phyloP scores from a whole-genome alignment of 2,329 filamentous ascomycete genomes.

The Aschersonia sp. region DNA sequence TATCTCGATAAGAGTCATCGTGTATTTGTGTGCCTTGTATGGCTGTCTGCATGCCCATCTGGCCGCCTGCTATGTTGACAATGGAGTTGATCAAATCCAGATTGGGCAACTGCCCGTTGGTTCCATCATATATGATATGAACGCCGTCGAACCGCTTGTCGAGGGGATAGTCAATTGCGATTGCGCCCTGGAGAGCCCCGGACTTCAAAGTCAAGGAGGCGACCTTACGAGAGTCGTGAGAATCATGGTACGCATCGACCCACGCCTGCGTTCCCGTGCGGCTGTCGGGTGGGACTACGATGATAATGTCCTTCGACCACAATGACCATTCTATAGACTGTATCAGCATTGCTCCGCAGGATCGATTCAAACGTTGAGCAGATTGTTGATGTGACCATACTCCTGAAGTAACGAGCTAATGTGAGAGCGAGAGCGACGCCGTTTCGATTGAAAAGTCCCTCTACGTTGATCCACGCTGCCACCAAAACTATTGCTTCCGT shows the following conservation, averaged over 20 bases:
- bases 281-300: constrained; percentile 79
- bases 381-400: constrained; percentile 22
- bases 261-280: constrained; percentile 85
- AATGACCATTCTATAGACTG: constrained; percentile 61
- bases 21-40: constrained; percentile 86
- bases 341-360: constrained; percentile 7
- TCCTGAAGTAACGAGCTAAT: constrained; percentile 85
- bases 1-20: constrained; percentile 61
- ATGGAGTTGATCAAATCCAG: constrained; percentile 92
- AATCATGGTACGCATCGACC: constrained; percentile 95
- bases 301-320: constrained; percentile 97
- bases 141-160: constrained; percentile 74
- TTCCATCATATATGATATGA: constrained; percentile 86
- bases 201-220: constrained; percentile 76
- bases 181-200: constrained; percentile 78
- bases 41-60: constrained; percentile 77
- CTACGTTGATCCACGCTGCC: constrained; percentile 73
- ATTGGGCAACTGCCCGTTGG: constrained; percentile 91
- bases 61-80: constrained; percentile 70
- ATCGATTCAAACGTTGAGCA: not conserved
- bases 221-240: constrained; percentile 57
- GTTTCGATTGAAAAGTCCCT: constrained; percentile 66
- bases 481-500: constrained; percentile 93
- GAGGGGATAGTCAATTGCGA: constrained; percentile 87
- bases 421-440: constrained; percentile 79